Conservation (phyloP, 1,284 basidiomycete species). For the Anthracocystis walkeri region DNA sequence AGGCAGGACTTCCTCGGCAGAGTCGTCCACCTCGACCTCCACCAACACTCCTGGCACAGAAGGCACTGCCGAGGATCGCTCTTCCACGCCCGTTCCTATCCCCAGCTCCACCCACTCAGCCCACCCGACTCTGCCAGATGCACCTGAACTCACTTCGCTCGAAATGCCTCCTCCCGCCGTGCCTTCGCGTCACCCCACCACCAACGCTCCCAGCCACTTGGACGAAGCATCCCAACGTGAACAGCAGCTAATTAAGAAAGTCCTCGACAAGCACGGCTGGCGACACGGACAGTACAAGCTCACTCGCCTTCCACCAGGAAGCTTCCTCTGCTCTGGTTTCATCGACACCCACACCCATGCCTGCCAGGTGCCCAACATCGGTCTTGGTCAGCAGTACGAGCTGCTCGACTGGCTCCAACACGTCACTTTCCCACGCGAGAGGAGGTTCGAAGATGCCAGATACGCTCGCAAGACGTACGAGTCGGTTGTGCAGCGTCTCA, state of each 20-base stretch:
- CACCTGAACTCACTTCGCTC: constrained; percentile 38
- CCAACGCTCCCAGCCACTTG: constrained; percentile 9
- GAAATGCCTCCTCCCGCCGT: constrained; percentile 50
- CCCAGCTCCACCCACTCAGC: constrained; percentile 23
- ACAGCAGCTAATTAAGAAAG: constrained; percentile 39
- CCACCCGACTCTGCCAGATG: constrained; percentile 31
- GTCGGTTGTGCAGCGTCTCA: constrained; percentile 79
- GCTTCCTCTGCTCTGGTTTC: constrained; percentile 88
- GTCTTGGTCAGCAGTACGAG: constrained; percentile 72
- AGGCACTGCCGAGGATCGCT: constrained; percentile 34
- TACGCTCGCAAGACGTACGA: constrained; percentile 82
- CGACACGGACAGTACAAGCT: constrained; percentile 70
- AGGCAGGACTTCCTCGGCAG: constrained; percentile 13
- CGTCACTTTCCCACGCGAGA: constrained; percentile 89
- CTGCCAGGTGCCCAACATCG: constrained; percentile 77
- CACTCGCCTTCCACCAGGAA: constrained; percentile 75
- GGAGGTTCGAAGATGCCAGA: constrained; percentile 78
- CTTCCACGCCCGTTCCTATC: constrained; percentile 53
- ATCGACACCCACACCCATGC: constrained; percentile 83
- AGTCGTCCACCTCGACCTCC: constrained; percentile 29
- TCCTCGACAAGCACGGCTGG: constrained; percentile 54
- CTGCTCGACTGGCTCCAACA: constrained; percentile 91
- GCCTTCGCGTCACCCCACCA: constrained; percentile 21
- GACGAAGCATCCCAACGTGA: constrained; percentile 38
- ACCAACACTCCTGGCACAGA: constrained; percentile 22